Evolutionary conservation across 805 yeast genomes (phyloP).

Genomic region (Monosporozyma servazzii): DNA sequence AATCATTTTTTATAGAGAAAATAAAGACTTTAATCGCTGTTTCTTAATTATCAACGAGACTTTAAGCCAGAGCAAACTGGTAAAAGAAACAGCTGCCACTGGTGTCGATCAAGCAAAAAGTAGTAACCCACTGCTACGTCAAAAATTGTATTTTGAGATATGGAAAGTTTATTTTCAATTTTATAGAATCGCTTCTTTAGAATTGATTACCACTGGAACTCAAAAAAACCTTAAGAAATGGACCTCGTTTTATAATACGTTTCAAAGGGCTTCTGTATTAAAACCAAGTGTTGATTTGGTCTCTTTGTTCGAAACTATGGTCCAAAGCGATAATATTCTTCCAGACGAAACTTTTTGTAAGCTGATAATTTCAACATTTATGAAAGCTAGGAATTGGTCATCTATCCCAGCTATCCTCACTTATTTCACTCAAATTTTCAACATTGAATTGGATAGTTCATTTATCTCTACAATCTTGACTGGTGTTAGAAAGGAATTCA

Average conservation of each 20-base stretch:
- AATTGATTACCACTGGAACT: conserved; percentile 6
- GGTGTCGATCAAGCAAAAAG: conserved; percentile 2
- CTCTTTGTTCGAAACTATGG: conserved; percentile 13
- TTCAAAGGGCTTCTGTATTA: background rate
- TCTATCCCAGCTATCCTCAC: conserved; percentile 16
- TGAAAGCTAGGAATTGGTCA: conserved; percentile 19
- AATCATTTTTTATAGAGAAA: conserved; percentile 26
- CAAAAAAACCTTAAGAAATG: conserved; percentile 8
- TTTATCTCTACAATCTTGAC: conserved; percentile 11
- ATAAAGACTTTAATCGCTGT: conserved; percentile 26
- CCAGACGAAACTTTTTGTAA: conserved; percentile 13
- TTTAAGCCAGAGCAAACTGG: conserved; percentile 13
- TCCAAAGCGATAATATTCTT: conserved; percentile 15
- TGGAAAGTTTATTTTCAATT: conserved; percentile 25
- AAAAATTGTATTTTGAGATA: conserved; percentile 25
- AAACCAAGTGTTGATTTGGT: background rate
- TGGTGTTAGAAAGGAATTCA: conserved; percentile 17
- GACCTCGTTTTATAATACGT: conserved; percentile 7
- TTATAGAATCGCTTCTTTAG: conserved; percentile 7
- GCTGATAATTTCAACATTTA: conserved; percentile 14
- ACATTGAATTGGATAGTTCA: conserved; percentile 7
- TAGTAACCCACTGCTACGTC: conserved; percentile 8
- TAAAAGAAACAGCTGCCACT: conserved; percentile 1
- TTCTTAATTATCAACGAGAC: conserved; percentile 28
- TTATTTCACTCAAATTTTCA: conserved; percentile 12